Percentiles rank a stretch among this genome's conserved stretches.
These are phyloP conservation scores for Marchantia polymorpha DNA, from an alignment of 225 moss, liverwort and hornwort species.

Conservation along the genomic window DNA sequence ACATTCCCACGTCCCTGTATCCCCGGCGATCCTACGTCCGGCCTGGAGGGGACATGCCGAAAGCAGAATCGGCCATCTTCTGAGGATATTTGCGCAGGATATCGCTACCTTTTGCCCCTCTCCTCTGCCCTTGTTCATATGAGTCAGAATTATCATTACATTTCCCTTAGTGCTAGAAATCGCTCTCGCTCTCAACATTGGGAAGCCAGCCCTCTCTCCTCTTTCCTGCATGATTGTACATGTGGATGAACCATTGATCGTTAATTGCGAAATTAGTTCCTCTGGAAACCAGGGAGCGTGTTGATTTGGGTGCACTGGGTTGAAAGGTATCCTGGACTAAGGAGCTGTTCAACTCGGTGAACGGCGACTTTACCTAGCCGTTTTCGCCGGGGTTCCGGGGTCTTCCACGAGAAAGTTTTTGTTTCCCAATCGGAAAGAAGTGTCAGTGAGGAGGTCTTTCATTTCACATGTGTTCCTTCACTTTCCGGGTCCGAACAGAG, in stretches of 20 bases:
- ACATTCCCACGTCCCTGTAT: constrained; percentile 38
- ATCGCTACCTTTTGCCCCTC: neutral
- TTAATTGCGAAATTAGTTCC: neutral
- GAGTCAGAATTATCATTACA: neutral
- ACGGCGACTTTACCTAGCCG: neutral
- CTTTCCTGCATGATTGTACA: neutral
- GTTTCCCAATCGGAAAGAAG: neutral
- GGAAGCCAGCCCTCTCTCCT: neutral
- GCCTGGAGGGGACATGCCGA: constrained; percentile 8
- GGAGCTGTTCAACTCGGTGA: neutral
- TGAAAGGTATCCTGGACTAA: neutral
- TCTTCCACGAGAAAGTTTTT: neutral
- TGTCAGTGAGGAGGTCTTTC: neutral
- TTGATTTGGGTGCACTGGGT: neutral
- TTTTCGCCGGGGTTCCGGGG: neutral
- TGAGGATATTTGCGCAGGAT: neutral
- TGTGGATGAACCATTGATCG: neutral
- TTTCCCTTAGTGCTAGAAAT: neutral
- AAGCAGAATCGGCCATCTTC: constrained; percentile 53
- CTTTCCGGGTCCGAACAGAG: neutral
- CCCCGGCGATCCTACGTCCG: constrained; percentile 35
- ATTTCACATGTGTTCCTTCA: neutral
- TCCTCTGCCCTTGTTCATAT: constrained; percentile 5
- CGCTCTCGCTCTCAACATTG: neutral
- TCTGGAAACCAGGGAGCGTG: neutral